A percentile compares a stretch with the other conserved stretches of the same genome.
Evolutionary conservation across 441 rosid genomes (phyloP).

Genomic region (Aquilaria agallochum): DNA sequence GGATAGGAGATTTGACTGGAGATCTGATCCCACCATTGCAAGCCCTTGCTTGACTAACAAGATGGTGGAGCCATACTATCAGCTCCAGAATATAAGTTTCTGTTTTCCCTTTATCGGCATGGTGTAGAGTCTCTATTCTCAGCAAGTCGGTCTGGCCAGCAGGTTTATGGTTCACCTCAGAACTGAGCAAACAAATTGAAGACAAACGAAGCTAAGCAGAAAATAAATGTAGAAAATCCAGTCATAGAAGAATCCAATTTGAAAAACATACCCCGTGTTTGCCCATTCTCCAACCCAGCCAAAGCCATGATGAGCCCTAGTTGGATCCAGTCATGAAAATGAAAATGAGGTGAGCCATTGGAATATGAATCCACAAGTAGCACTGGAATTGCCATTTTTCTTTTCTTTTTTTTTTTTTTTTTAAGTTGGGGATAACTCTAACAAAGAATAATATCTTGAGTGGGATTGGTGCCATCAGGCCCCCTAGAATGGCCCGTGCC

Average conservation of each 20-base stretch:
- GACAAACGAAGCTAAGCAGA: not conserved
- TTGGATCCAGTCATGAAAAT: slow-evolving; percentile 14
- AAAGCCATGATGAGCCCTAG: slow-evolving; percentile 96
- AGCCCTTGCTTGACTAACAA: slow-evolving; percentile 68
- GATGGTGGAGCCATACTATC: slow-evolving; percentile 90
- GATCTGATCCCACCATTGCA: slow-evolving; percentile 66
- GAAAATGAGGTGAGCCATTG: slow-evolving; percentile 14
- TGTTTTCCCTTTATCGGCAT: slow-evolving; percentile 88
- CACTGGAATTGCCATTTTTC: not conserved
- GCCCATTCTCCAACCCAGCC: slow-evolving; percentile 99
- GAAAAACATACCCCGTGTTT: slow-evolving; percentile 67
- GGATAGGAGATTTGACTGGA: slow-evolving; percentile 79
- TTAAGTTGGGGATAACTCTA: not conserved
- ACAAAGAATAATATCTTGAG: not conserved
- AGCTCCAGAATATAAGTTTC: slow-evolving; percentile 73
- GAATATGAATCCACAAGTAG: slow-evolving; percentile 1
- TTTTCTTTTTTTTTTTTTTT: too few relatives aligned
- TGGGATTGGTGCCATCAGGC: too few relatives aligned
- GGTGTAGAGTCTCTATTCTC: slow-evolving; percentile 88
- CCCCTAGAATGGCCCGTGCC: too few relatives aligned
- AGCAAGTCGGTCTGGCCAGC: slow-evolving; percentile 74
- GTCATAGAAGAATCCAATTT: slow-evolving; percentile 3
- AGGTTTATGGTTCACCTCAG: slow-evolving; percentile 64
- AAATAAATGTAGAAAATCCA: not conserved
- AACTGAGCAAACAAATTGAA: slow-evolving; percentile 28